Percentiles rank a stretch among this genome's conserved stretches.
Evolutionary conservation across 2,329 filamentous ascomycete genomes (phyloP).

Genomic region (Dryadomyces sulphureus): DNA sequence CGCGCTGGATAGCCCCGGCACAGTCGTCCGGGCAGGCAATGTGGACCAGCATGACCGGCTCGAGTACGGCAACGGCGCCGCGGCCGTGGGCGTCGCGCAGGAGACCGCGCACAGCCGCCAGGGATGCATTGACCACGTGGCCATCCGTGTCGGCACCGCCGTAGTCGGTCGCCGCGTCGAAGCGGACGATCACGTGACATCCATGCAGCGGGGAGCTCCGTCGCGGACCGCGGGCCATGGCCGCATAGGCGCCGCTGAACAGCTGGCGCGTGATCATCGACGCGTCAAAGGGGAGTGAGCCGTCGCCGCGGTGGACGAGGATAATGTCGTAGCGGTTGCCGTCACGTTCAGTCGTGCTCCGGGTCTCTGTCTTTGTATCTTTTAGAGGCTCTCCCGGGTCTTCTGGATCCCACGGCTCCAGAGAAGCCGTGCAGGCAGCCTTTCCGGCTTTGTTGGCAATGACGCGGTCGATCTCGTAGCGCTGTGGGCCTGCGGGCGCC

Average conservation of each 20-base stretch:
- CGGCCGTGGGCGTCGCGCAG: conserved; percentile 45
- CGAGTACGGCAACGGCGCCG: conserved; percentile 59
- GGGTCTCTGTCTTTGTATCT: background rate
- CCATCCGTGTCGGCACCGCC: conserved; percentile 51
- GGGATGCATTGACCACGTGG: conserved; percentile 50
- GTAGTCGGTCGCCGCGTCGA: conserved; percentile 51
- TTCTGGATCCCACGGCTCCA: conserved; percentile 39
- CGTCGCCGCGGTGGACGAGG: conserved; percentile 28
- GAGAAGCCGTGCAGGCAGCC: conserved; percentile 55
- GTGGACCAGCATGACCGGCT: conserved; percentile 83
- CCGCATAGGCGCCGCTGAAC: conserved; percentile 68
- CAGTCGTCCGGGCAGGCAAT: conserved; percentile 74
- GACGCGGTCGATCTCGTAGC: conserved; percentile 58
- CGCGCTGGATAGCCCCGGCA: conserved; percentile 70
- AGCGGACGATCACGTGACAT: conserved; percentile 52
- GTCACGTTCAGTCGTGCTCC: conserved; percentile 30
- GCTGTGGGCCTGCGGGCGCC: conserved; percentile 37
- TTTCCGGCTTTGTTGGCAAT: conserved; percentile 68
- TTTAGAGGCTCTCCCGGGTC: background rate
- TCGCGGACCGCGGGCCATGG: conserved; percentile 70
- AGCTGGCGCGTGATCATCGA: conserved; percentile 44
- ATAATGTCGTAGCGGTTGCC: conserved; percentile 54
- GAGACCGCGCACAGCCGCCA: conserved; percentile 50
- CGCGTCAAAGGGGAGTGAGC: conserved; percentile 27
- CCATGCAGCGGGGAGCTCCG: conserved; percentile 69